Percentiles rank a stretch among this genome's conserved stretches.
Conservation (phyloP, 2,329 filamentous ascomycete genomes). For the Sporothrix schenckii region DNA sequence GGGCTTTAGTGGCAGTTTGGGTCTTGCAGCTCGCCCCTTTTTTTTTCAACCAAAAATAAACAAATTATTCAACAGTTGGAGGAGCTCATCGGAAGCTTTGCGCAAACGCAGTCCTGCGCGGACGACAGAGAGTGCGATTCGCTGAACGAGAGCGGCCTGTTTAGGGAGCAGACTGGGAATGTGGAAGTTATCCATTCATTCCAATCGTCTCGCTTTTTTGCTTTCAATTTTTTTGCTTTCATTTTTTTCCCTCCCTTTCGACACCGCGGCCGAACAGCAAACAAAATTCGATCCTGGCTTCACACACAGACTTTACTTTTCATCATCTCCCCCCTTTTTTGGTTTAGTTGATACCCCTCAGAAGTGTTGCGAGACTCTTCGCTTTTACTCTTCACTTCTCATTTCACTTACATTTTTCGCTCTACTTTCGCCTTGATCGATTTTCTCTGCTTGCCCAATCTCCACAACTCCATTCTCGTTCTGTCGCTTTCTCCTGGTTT, state of each 20-base stretch:
- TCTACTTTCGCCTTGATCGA: background rate
- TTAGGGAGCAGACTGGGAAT: background rate
- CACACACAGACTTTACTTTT: background rate
- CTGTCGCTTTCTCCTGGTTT: background rate
- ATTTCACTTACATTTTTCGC: too few relatives aligned
- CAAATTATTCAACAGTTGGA: background rate
- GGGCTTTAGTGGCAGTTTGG: background rate
- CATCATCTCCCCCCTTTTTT: background rate
- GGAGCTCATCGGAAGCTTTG: background rate
- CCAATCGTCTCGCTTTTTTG: background rate
- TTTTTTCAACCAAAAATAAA: constrained; percentile 3
- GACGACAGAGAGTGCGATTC: too few relatives aligned
- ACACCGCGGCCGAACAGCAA: background rate
- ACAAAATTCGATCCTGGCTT: background rate
- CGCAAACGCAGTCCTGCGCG: too few relatives aligned
- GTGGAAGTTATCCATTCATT: background rate
- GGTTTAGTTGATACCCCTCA: constrained; percentile 31
- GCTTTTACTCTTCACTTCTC: background rate
- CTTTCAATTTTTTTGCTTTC: background rate
- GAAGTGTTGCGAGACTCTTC: constrained; percentile 5
- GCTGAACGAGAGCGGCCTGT: too few relatives aligned
- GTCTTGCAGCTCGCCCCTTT: background rate
- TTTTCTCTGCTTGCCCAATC: background rate
- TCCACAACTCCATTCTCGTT: background rate
- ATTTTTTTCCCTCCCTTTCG: background rate